These are phyloP conservation scores for Eucalyptus lansdowneana DNA, from an alignment of 345 rosid species.

Conservation along the genomic window DNA sequence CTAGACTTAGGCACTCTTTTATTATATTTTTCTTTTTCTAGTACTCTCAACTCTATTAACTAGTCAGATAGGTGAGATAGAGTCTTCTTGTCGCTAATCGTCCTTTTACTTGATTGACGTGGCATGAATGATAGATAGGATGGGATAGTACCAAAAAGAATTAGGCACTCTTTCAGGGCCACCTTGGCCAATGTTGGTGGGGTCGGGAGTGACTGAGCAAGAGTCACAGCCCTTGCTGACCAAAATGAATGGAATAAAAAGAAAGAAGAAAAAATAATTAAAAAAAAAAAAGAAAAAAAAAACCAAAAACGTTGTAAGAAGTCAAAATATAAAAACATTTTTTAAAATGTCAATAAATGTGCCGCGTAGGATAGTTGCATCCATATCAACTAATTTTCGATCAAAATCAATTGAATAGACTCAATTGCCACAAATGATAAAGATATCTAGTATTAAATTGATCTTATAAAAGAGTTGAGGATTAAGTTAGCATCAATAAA, in stretches of 20 bases:
- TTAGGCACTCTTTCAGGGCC: background rate
- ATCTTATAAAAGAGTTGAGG: no score
- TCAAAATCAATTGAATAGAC: background rate
- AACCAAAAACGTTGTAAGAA: no score
- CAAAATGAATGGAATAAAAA: background rate
- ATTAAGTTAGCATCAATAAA: no score
- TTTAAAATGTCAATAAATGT: no score
- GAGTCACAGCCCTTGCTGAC: fast-evolving
- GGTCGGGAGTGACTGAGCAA: fast-evolving
- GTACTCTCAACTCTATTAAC: background rate
- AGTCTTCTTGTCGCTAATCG: background rate
- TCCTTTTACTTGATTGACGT: background rate
- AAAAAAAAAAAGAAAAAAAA: fast-evolving
- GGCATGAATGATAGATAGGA: background rate
- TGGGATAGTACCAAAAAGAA: background rate
- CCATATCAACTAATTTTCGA: no score
- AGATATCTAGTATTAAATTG: no score
- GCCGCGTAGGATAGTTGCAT: no score
- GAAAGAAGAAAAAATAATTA: no score
- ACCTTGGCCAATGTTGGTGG: background rate
- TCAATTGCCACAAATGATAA: background rate
- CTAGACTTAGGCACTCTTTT: background rate
- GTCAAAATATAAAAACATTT: no score
- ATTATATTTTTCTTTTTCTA: background rate
- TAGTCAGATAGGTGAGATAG: fast-evolving